Evolutionary conservation across 2,329 filamentous ascomycete species (phyloP).

Genomic region (Dothistroma septosporum): DNA sequence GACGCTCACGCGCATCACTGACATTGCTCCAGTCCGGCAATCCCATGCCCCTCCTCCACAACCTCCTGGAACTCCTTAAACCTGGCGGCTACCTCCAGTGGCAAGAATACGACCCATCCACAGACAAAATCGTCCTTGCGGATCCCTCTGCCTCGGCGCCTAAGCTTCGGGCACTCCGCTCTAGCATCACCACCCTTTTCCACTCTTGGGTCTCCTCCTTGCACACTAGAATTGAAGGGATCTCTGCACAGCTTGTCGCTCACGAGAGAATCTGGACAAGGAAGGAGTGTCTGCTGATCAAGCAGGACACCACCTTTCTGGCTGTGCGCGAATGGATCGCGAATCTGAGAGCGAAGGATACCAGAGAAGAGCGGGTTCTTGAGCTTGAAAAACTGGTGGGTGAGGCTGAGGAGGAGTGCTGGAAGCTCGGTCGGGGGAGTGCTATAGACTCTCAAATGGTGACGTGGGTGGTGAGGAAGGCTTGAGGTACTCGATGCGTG

Average conservation of each 20-base stretch:
- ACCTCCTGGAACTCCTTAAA: conserved; percentile 21
- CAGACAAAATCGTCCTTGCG: conserved; percentile 9
- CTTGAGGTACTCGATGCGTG: too few species aligned
- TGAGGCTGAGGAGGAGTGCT: conserved; percentile 18
- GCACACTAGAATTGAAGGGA: conserved; percentile 7
- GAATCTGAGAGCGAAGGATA: conserved; percentile 11
- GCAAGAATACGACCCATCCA: conserved; percentile 20
- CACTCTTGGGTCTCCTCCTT: conserved; percentile 11
- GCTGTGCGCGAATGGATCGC: conserved; percentile 16
- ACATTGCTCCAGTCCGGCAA: conserved; percentile 11
- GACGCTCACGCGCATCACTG: too few species aligned
- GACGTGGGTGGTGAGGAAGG: conserved; percentile 21
- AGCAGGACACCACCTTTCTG: conserved; percentile 21
- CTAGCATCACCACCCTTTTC: not conserved
- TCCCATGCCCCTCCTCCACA: conserved; percentile 19
- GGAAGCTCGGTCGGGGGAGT: conserved; percentile 8
- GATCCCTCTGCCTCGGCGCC: conserved; percentile 5
- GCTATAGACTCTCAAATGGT: conserved; percentile 18
- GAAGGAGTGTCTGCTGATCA: conserved; percentile 9
- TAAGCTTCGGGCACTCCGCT: conserved; percentile 4
- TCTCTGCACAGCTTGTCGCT: conserved; percentile 11
- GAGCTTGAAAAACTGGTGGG: conserved; percentile 12
- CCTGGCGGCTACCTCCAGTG: conserved; percentile 26
- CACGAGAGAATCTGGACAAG: conserved; percentile 14
- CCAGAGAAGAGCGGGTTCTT: not conserved